Evolutionary conservation across 1,284 basidiomycete species (phyloP).

Genomic region (Cutaneotrichosporon dermatis): DNA sequence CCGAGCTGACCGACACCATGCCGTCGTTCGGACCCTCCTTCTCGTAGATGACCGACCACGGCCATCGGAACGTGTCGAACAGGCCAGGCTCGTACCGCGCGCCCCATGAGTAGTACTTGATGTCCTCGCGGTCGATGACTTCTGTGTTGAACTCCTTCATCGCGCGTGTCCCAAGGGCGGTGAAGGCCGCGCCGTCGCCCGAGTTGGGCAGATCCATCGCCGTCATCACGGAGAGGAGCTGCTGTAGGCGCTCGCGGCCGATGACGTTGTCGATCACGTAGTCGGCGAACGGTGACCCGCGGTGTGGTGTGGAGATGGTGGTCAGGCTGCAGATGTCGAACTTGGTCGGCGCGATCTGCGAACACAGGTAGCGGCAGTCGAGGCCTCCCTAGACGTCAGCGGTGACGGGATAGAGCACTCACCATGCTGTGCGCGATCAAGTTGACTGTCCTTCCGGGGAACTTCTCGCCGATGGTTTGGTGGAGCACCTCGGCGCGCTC

Average conservation of each 20-base stretch:
- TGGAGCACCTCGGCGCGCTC: slow-evolving; percentile 85
- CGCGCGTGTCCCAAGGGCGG: slow-evolving; percentile 73
- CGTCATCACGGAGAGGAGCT: slow-evolving; percentile 58
- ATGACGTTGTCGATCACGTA: slow-evolving; percentile 78
- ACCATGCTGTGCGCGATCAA: slow-evolving; percentile 94
- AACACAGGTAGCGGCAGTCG: slow-evolving; percentile 77
- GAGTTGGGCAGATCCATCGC: slow-evolving; percentile 66
- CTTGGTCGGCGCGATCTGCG: slow-evolving; percentile 46
- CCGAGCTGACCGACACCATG: slow-evolving; percentile 81
- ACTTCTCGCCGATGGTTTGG: slow-evolving; percentile 68
- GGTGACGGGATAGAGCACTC: slow-evolving; percentile 18
- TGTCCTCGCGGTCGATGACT: slow-evolving; percentile 68
- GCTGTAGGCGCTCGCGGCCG: slow-evolving; percentile 53
- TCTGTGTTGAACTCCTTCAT: slow-evolving; percentile 85
- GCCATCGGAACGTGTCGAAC: slow-evolving; percentile 80
- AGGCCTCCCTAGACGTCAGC: slow-evolving; percentile 68
- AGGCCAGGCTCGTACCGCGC: slow-evolving; percentile 81
- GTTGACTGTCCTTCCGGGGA: slow-evolving; percentile 76
- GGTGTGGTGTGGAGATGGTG: slow-evolving; percentile 87
- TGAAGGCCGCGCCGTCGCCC: slow-evolving; percentile 85
- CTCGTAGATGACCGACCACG: slow-evolving; percentile 75
- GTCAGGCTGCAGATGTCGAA: slow-evolving; percentile 73
- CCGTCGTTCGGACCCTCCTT: slow-evolving; percentile 96
- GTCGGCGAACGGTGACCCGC: slow-evolving; percentile 88
- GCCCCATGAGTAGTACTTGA: slow-evolving; percentile 90